Evolutionary conservation across 345 rosid species (phyloP), one percentile per base, ranked within the genome.

Genomic region (Garcia nutans): DNA sequence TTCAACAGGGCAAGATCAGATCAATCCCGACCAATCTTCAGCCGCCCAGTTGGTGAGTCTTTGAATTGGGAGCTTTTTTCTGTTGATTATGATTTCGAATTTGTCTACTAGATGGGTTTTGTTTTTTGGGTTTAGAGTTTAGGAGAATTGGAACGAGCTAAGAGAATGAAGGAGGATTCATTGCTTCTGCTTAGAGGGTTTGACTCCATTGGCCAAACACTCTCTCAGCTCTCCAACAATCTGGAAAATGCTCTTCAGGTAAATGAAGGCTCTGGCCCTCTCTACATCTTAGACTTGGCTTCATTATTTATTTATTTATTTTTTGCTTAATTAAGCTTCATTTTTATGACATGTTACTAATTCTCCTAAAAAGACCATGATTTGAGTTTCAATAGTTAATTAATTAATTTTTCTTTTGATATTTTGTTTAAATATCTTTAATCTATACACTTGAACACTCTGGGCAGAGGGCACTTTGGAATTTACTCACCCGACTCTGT

Each of bases 161-260:
- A 87, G 79, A 80, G 87, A 68, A 78, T 88, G 81, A 93, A 92
- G 83, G 93, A 87, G 24, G 99, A 93, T 73, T 86, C 99, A 0
- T 59, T 84, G 91, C 93, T 96, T 83, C 75, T 96, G 82, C 85
- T 91, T 41, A 87, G 86, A 85, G 99, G 98, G 54, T 96, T 96
- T 77, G 98, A 96, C 59, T 93, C 99, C 23, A 72, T 93, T 26
- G 80, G 91, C 20, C 89, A 86, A 22, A 80, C 91, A n/a, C 85
- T 93, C 45, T 93, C 97, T 76, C 90, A 80, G 80, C 91, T 96
- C 26, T 96, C 95, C 24, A 85, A 76, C 78, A 93, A 92, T 74
- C 85, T 96, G 33, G 94, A 88, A 58, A 88, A 83, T n/a, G 94
- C 98, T 75, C 95, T 96, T 79, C 97, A 88, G 95, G 99, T 92